Evolutionary conservation across 345 rosid genomes (phyloP).

Genomic region (Turnera subulata): DNA sequence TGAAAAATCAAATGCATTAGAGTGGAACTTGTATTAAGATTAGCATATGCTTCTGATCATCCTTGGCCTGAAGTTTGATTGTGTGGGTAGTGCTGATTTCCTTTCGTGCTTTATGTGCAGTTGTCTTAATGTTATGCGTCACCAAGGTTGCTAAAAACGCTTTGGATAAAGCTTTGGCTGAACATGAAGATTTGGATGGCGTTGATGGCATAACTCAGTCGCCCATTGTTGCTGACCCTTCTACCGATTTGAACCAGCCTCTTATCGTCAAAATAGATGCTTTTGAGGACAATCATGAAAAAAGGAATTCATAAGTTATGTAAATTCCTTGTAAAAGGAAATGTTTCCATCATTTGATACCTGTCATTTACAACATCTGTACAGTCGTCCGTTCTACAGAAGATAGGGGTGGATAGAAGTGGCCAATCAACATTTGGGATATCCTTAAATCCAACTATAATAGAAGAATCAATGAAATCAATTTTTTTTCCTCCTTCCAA

Average conservation of each 20-base stretch:
- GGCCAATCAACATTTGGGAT: conserved; percentile 5
- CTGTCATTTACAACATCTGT: conserved; percentile 28
- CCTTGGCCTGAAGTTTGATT: background rate
- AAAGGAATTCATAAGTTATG: conserved; percentile 26
- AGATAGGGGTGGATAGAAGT: conserved; percentile 15
- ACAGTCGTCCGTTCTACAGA: conserved; percentile 19
- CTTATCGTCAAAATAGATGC: conserved; percentile 74
- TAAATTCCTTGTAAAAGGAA: conserved; percentile 33
- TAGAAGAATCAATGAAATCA: conserved; percentile 6
- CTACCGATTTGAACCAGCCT: conserved; percentile 53
- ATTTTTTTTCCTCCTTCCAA: background rate
- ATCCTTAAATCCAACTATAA: conserved; percentile 2
- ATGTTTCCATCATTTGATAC: conserved; percentile 10
- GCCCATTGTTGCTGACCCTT: conserved; percentile 36
- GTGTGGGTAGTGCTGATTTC: background rate
- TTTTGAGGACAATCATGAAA: conserved; percentile 36
- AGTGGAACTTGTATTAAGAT: no score
- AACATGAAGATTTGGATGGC: conserved; percentile 57
- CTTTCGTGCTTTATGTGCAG: conserved; percentile 35
- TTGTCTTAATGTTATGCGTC: conserved; percentile 63
- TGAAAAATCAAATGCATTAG: no score
- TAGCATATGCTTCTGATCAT: no score
- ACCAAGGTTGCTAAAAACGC: conserved; percentile 81
- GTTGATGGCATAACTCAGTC: conserved; percentile 37
- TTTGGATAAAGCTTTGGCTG: conserved; percentile 85